Evolutionary conservation across 331 rosid genomes (phyloP).

Genomic region (Rhamnella rubrinervis): DNA sequence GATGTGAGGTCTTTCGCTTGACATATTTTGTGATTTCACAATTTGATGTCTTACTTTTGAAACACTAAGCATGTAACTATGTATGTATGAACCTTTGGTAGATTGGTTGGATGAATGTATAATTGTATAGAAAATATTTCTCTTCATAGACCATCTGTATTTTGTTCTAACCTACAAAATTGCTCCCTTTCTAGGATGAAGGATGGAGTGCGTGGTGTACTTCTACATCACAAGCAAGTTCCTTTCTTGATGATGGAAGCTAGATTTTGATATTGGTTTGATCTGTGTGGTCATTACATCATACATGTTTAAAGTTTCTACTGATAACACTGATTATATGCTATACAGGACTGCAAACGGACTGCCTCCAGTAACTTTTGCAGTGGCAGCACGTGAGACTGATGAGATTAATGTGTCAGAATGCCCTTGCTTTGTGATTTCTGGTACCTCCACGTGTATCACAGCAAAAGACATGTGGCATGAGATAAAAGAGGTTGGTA

Average conservation of each 20-base stretch:
- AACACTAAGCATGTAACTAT: background rate
- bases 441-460: constrained; percentile 66
- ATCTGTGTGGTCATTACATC: constrained; percentile 1
- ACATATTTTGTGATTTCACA: constrained; percentile 13
- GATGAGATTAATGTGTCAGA: constrained; percentile 69
- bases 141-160: background rate
- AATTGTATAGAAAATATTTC: background rate
- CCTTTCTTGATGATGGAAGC: constrained; percentile 10
- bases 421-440: constrained; percentile 80
- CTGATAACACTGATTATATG: constrained; percentile 1
- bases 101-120: constrained; percentile 1
- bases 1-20: constrained; percentile 50
- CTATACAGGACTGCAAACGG: constrained; percentile 62
- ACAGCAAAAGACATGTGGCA: constrained; percentile 87
- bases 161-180: constrained; percentile 41
- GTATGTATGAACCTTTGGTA: background rate
- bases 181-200: constrained; percentile 48
- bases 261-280: constrained; percentile 1
- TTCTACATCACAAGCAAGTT: constrained; percentile 80
- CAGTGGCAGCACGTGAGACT: constrained; percentile 79
- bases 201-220: constrained; percentile 74
- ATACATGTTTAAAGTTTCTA: constrained; percentile 6
- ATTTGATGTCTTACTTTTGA: constrained; percentile 3
- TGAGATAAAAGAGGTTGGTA: constrained; percentile 75
- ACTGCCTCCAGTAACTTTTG: constrained; percentile 73